phyloP scores from a whole-genome alignment of 805 yeast species.

The Dipodascus geniculatus region DNA sequence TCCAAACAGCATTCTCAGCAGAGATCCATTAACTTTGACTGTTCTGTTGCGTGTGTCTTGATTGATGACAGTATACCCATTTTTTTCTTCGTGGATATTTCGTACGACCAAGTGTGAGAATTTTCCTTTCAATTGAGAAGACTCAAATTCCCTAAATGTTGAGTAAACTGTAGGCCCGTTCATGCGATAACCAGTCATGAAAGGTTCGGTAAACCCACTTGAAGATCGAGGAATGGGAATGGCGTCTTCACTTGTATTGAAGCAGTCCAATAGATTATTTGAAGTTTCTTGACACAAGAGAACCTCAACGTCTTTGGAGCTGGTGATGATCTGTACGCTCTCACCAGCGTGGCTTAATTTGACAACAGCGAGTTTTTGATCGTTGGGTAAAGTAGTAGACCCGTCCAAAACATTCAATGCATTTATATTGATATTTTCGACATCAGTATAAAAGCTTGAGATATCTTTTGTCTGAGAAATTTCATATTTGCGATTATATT shows the following conservation, averaged over 20 bases:
- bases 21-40: slow-evolving; percentile 13
- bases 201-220: slow-evolving; percentile 13
- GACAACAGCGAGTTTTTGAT: slow-evolving; percentile 2
- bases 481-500: background rate
- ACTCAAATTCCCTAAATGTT: slow-evolving; percentile 37
- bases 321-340: slow-evolving; percentile 4
- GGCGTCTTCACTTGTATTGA: slow-evolving; percentile 30
- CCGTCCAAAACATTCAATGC: slow-evolving; percentile 12
- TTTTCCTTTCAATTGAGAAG: slow-evolving; percentile 37
- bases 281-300: slow-evolving; percentile 16
- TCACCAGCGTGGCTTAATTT: slow-evolving; percentile 9
- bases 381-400: slow-evolving; percentile 4
- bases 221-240: slow-evolving; percentile 33
- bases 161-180: slow-evolving; percentile 23
- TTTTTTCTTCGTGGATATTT: slow-evolving; percentile 20
- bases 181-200: background rate
- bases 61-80: slow-evolving; percentile 18
- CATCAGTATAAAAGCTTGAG: background rate
- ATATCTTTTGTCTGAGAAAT: background rate
- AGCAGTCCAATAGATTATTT: slow-evolving; percentile 21
- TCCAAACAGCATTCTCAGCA: slow-evolving; percentile 11
- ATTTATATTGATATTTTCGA: background rate
- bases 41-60: slow-evolving; percentile 20
- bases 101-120: slow-evolving; percentile 43
- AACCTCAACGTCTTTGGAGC: slow-evolving; percentile 3